phyloP scores from a whole-genome alignment of 257 asterid species.

The Solanum dulcamara region DNA sequence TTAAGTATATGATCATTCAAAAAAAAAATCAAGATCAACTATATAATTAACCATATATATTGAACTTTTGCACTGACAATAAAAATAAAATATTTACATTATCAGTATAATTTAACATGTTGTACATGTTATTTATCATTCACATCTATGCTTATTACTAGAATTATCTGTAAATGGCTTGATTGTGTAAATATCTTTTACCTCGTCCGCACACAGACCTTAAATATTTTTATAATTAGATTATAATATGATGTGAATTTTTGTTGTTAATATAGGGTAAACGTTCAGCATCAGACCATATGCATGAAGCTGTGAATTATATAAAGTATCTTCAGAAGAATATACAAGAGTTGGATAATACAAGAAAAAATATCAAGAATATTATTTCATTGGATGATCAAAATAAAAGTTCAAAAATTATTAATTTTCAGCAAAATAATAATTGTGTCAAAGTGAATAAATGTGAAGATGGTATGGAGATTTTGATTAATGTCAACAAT shows the following conservation, averaged over 20 bases:
- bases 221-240: neutral
- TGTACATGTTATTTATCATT: neutral
- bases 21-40: neutral
- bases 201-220: neutral
- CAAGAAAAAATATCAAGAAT: constrained; percentile 1
- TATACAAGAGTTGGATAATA: constrained; percentile 3
- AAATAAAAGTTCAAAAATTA: neutral
- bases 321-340: constrained; percentile 12
- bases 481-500: constrained; percentile 6
- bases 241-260: neutral
- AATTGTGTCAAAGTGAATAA: constrained; percentile 3
- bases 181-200: neutral
- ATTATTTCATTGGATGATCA: neutral
- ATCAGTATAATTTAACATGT: neutral
- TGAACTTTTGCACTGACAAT: neutral
- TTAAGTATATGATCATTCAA: neutral
- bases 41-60: no score
- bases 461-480: constrained; percentile 11
- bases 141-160: neutral
- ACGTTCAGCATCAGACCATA: constrained; percentile 17
- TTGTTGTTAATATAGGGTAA: constrained; percentile 7
- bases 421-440: neutral
- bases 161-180: neutral
- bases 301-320: constrained; percentile 19
- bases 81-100: neutral